phyloP scores from a whole-genome alignment of 1,284 basidiomycete genomes.

The Cutaneotrichosporon sp. region DNA sequence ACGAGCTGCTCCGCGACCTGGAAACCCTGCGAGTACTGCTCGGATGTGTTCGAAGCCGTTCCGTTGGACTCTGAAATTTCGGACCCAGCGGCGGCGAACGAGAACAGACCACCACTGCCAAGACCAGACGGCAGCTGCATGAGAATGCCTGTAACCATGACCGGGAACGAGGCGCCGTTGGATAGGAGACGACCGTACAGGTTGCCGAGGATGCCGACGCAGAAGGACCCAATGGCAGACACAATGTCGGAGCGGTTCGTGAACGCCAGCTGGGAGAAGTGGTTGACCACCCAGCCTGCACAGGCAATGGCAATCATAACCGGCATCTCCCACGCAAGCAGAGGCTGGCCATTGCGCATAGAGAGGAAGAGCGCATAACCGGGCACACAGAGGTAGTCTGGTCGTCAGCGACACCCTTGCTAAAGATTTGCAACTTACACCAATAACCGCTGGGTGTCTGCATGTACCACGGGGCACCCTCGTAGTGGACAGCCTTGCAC shows the following conservation, averaged over 20 bases:
- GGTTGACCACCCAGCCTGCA: conserved; percentile 70
- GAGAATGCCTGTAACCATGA: conserved; percentile 62
- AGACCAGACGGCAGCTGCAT: conserved; percentile 84
- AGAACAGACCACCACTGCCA: conserved; percentile 56
- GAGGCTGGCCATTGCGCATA: conserved; percentile 69
- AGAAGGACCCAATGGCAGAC: conserved; percentile 69
- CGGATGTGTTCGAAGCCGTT: conserved; percentile 4
- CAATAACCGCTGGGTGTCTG: conserved; percentile 46
- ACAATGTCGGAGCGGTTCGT: conserved; percentile 65
- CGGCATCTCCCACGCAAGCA: conserved; percentile 62
- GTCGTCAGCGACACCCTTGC: neutral
- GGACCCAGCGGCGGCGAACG: conserved; percentile 33
- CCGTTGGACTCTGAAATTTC: neutral
- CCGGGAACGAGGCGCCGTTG: conserved; percentile 43
- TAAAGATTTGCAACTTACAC: conserved; percentile 43
- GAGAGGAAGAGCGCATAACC: conserved; percentile 69
- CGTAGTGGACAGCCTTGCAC: conserved; percentile 57
- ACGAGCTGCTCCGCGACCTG: conserved; percentile 49
- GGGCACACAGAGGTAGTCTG: conserved; percentile 75
- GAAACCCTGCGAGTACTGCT: conserved; percentile 51
- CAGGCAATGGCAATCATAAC: conserved; percentile 65
- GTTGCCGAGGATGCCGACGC: conserved; percentile 76
- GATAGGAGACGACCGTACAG: conserved; percentile 64
- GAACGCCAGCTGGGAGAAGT: conserved; percentile 65
- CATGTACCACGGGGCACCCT: conserved; percentile 51